Evolutionary conservation across 257 asterid species (phyloP).

Genomic region (Solanum bulbocastanum): DNA sequence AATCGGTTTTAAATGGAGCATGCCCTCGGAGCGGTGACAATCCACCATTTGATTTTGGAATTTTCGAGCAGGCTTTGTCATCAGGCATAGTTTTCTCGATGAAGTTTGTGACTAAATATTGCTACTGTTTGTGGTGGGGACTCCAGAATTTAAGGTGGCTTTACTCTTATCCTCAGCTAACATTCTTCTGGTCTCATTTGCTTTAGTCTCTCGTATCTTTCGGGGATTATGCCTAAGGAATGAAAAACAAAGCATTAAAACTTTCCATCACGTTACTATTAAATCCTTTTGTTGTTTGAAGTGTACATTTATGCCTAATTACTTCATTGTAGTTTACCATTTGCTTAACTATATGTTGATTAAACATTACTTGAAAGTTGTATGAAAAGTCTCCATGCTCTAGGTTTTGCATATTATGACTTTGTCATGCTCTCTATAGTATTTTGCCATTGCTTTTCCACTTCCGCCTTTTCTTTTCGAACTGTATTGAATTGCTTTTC

Average conservation of each 20-base stretch:
- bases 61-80: conserved; percentile 55
- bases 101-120: conserved; percentile 61
- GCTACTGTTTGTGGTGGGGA: conserved; percentile 96
- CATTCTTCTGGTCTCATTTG: not conserved
- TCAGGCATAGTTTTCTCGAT: conserved; percentile 69
- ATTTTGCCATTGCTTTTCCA: not conserved
- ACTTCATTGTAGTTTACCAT: not conserved
- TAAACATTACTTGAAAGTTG: not conserved
- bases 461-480: not conserved
- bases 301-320: not conserved
- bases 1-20: conserved; percentile 38
- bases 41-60: conserved; percentile 62
- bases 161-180: not conserved
- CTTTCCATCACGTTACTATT: not conserved
- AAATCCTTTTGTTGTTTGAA: not conserved
- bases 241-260: not conserved
- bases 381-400: not conserved
- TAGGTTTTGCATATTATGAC: not conserved
- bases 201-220: not conserved
- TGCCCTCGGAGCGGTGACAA: conserved; percentile 25
- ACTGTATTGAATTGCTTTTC: not conserved
- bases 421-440: not conserved
- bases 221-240: not conserved
- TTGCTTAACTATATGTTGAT: not conserved
- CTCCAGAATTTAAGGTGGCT: conserved; percentile 72